These are phyloP conservation scores for Vaccinium darrowii DNA, from an alignment of 148 eudicot species.

Conservation along the genomic window DNA sequence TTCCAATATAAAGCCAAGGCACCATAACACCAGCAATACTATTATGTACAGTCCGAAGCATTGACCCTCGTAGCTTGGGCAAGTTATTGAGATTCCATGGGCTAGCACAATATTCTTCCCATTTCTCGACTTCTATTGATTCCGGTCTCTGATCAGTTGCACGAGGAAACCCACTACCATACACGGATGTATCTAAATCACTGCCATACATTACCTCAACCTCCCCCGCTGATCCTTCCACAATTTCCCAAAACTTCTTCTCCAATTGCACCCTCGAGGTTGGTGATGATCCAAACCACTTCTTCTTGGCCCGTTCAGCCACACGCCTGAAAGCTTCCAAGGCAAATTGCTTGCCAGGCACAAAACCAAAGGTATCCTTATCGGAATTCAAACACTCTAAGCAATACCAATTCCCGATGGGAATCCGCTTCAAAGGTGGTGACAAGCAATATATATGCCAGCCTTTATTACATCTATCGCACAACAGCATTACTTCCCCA, in stretches of 20 bases:
- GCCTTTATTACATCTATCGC: conserved; percentile 97
- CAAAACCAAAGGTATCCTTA: conserved; percentile 91
- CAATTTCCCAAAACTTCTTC: conserved; percentile 99
- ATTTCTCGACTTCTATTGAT: conserved; percentile 54
- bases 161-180: conserved; percentile 97
- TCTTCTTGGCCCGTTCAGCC: conserved; percentile 88
- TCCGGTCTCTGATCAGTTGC: conserved; percentile 53
- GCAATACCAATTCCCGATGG: conserved; percentile 96
- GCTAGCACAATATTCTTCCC: conserved; percentile 81
- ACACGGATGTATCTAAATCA: conserved; percentile 89
- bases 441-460: conserved; percentile 96
- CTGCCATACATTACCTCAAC: conserved; percentile 99
- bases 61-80: conserved; percentile 88
- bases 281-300: conserved; percentile 87
- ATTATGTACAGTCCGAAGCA: conserved; percentile 93
- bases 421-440: conserved; percentile 79
- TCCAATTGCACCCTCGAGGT: conserved; percentile 75
- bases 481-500: conserved; percentile 93
- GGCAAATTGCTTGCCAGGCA: conserved; percentile 73
- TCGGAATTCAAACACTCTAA: conserved; percentile 92
- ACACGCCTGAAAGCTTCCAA: conserved; percentile 83
- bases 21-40: conserved; percentile 99
- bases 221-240: conserved; percentile 85
- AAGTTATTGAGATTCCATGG: conserved; percentile 99
- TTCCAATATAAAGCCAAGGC: conserved; percentile 97